Base-by-base conservation (phyloP, 805 yeast species). In the Starmerella riodocensis region DNA sequence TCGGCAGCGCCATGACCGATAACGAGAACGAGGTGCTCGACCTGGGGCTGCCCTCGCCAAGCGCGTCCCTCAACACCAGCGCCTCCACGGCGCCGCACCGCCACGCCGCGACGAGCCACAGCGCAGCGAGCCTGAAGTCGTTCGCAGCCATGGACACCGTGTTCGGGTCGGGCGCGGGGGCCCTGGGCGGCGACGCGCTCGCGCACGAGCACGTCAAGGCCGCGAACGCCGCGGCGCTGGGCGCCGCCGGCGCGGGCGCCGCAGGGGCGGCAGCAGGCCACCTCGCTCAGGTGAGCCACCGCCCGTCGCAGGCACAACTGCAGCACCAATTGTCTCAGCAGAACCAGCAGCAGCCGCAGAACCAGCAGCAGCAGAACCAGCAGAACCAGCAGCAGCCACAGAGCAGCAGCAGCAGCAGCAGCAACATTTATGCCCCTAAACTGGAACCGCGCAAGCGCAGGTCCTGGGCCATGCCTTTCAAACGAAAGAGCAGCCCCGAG, bases 381-480 rank as follows among this genome's bases (percentile, higher is more conserved):
- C 31, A 19, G 38, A 22, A 6, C 6, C 30, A 28, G 22, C 23
- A 12, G n/a, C 36, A 24, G 11, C 8, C 14, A 27, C 34, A 34
- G n/a, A n/a, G n/a, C n/a, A n/a, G n/a, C n/a, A 20, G 11, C 8
- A 5, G 9, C 29, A 20, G 18, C 22, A 4, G 7, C 17, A n/a
- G 16, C 28, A 20, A 7, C 25, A 18, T 20, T 8, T 19, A 26
- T 2, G 24, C 12, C 11, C 24, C 31, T 5, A 20, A 22, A 4
- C 28, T 33, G 32, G 28, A 32, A 14, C 41, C 25, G 16, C 21
- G 34, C 34, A 50, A 50, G 43, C 51, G 54, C 17, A 43, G 62
- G 23, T 58, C 65, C 2, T 66, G 70, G 70, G 63, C 64, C 8
- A 59, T 65, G 34, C 69, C 70, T 20, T 65, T 65, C 51, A 53